A percentile compares a stretch with the other conserved stretches of the same genome.
These are phyloP conservation scores for Vinca minor DNA, from an alignment of 257 asterid species.

Conservation along the genomic window DNA sequence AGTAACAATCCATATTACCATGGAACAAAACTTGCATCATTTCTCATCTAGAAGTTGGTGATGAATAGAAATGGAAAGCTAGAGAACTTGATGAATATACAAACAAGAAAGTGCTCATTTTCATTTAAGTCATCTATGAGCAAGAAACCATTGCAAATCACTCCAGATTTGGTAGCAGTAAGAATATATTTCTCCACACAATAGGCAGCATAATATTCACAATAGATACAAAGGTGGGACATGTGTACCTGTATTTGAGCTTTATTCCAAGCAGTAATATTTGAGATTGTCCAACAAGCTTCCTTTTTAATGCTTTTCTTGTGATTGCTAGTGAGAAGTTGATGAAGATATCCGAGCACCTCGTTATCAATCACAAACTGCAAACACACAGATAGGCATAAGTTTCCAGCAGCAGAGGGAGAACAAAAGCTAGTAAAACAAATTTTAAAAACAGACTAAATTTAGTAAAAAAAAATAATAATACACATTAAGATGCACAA, in stretches of 20 bases:
- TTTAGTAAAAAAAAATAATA: background rate
- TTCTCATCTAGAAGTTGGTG: background rate
- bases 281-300: slow-evolving; percentile 86
- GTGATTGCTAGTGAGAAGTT: slow-evolving; percentile 43
- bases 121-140: background rate
- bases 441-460: background rate
- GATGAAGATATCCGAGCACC: slow-evolving; percentile 45
- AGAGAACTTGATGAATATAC: background rate
- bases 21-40: background rate
- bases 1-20: background rate
- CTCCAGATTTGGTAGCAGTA: background rate
- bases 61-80: background rate
- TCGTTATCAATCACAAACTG: slow-evolving; percentile 52
- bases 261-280: slow-evolving; percentile 78
- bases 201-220: background rate
- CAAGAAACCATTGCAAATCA: background rate
- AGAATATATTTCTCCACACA: background rate
- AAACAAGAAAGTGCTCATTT: background rate
- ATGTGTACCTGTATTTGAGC: slow-evolving; percentile 63
- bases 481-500: background rate
- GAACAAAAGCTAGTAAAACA: background rate
- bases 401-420: background rate
- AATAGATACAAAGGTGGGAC: slow-evolving; percentile 8
- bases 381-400: slow-evolving; percentile 4
- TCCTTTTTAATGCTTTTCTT: slow-evolving; percentile 84